Evolutionary conservation across 106 monocot genomes (phyloP).

Genomic region (Dioscorea alata): DNA sequence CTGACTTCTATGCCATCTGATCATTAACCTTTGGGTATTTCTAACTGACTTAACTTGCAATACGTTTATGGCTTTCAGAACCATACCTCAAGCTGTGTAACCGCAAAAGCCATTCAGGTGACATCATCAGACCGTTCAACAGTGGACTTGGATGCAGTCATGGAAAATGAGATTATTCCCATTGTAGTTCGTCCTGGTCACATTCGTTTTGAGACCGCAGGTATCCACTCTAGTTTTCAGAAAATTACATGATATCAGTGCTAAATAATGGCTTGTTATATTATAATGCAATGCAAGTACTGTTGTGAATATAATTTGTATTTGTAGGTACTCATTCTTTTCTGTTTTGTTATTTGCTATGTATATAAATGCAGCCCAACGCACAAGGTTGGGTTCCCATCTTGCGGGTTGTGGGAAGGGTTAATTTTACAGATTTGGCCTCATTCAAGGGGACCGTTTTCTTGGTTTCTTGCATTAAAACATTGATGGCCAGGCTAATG

Average conservation of each 20-base stretch:
- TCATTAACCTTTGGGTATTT: not conserved
- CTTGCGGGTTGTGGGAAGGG: too few relatives aligned
- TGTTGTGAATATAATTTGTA: not conserved
- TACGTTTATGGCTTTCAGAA: not conserved
- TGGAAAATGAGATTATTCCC: slow-evolving; percentile 38
- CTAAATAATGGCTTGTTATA: not conserved
- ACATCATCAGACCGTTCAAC: slow-evolving; percentile 5
- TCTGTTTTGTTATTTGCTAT: not conserved
- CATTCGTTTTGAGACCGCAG: slow-evolving; percentile 61
- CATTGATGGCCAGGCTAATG: too few relatives aligned
- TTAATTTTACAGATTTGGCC: too few relatives aligned
- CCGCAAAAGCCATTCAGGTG: slow-evolving; percentile 2
- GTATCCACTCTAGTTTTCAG: slow-evolving; percentile 20
- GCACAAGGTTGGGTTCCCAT: too few relatives aligned
- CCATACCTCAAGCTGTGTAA: slow-evolving; percentile 10
- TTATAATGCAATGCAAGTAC: not conserved
- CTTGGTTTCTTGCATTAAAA: too few relatives aligned
- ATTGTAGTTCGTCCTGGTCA: slow-evolving; percentile 60
- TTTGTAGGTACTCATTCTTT: not conserved
- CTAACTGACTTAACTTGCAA: too few relatives aligned
- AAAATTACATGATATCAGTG: not conserved
- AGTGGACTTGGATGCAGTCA: slow-evolving; percentile 14
- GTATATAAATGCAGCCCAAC: too few relatives aligned
- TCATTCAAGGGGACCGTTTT: too few relatives aligned
- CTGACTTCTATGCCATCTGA: not conserved